Percentiles rank a stretch among this genome's conserved stretches.
These are phyloP conservation scores for Aspergillus sp. DNA, from an alignment of 2,329 filamentous ascomycete genomes.

Conservation along the genomic window DNA sequence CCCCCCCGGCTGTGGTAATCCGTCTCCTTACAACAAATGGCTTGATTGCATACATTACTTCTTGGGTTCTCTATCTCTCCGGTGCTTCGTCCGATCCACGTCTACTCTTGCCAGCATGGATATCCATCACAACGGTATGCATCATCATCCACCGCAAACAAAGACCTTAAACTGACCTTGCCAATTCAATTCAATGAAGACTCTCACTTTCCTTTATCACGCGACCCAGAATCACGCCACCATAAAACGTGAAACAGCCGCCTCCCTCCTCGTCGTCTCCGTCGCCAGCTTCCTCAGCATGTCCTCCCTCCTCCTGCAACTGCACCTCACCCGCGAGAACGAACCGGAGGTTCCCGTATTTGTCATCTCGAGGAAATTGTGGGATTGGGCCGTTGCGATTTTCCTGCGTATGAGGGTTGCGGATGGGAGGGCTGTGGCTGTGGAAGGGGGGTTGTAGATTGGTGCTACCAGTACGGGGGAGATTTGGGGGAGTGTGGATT, in stretches of 20 bases:
- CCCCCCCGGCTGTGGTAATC: slow-evolving; percentile 66
- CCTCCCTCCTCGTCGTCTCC: slow-evolving; percentile 68
- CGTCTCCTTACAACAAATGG: slow-evolving; percentile 68
- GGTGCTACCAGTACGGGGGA: not conserved
- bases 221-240: slow-evolving; percentile 69
- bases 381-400: slow-evolving; percentile 29
- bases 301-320: slow-evolving; percentile 58
- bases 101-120: slow-evolving; percentile 67
- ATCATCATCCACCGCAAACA: not conserved
- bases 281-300: slow-evolving; percentile 70
- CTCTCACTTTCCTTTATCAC: slow-evolving; percentile 66
- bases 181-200: slow-evolving; percentile 37
- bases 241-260: slow-evolving; percentile 69
- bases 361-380: slow-evolving; percentile 38
- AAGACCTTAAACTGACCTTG: not conserved
- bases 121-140: slow-evolving; percentile 63
- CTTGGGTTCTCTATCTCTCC: slow-evolving; percentile 60
- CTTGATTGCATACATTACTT: slow-evolving; percentile 66
- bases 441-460: not conserved
- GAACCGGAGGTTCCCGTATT: slow-evolving; percentile 55
- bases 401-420: slow-evolving; percentile 29
- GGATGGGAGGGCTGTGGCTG: slow-evolving; percentile 12
- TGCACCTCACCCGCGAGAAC: slow-evolving; percentile 55
- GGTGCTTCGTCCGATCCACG: slow-evolving; percentile 63
- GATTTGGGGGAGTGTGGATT: too few relatives aligned